Percentiles rank a stretch among this genome's conserved stretches.
Evolutionary conservation across 1,284 basidiomycete genomes (phyloP).

Genomic region (Athelia psychrophila): DNA sequence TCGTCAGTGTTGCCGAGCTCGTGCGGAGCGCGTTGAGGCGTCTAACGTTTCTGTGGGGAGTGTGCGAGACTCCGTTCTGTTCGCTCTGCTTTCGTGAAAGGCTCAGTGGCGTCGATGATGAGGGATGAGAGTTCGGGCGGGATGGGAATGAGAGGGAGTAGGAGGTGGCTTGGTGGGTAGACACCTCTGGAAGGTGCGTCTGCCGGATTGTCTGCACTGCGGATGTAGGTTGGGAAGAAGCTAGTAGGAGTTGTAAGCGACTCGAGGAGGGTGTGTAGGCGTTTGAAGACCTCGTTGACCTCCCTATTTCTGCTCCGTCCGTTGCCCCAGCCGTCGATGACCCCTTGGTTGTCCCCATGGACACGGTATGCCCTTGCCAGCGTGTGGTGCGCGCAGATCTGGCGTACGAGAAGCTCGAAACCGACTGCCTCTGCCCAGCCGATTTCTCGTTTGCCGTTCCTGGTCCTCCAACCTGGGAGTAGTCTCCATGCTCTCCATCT

Average conservation of each 20-base stretch:
- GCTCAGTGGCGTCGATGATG: slow-evolving; percentile 8
- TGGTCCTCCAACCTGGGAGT: slow-evolving; percentile 27
- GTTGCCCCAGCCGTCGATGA: slow-evolving; percentile 37
- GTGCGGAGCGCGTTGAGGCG: too few relatives aligned
- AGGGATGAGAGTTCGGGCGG: slow-evolving; percentile 5
- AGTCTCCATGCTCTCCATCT: slow-evolving; percentile 35
- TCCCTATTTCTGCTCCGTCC: slow-evolving; percentile 27
- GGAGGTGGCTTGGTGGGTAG: slow-evolving; percentile 6
- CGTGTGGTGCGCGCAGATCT: slow-evolving; percentile 8
- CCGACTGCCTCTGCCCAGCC: slow-evolving; percentile 33
- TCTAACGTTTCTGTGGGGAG: too few relatives aligned
- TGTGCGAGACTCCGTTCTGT: too few relatives aligned
- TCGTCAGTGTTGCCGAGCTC: neutral
- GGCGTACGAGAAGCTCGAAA: slow-evolving; percentile 31
- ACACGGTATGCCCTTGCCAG: slow-evolving; percentile 16
- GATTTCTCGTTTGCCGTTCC: slow-evolving; percentile 21
- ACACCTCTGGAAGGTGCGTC: slow-evolving; percentile 15
- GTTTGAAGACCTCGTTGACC: slow-evolving; percentile 17
- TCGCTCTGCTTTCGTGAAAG: slow-evolving; percentile 2
- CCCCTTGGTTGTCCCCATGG: slow-evolving; percentile 34
- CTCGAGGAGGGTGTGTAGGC: slow-evolving; percentile 14
- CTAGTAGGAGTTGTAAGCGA: neutral
- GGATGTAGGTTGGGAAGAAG: slow-evolving; percentile 25
- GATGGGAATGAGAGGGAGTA: slow-evolving; percentile 14
- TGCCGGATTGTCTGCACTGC: slow-evolving; percentile 18